Evolutionary conservation across 2,329 filamentous ascomycete genomes (phyloP), one percentile per base, ranked within the genome.

Genomic region (Xylariaceae sp.): DNA sequence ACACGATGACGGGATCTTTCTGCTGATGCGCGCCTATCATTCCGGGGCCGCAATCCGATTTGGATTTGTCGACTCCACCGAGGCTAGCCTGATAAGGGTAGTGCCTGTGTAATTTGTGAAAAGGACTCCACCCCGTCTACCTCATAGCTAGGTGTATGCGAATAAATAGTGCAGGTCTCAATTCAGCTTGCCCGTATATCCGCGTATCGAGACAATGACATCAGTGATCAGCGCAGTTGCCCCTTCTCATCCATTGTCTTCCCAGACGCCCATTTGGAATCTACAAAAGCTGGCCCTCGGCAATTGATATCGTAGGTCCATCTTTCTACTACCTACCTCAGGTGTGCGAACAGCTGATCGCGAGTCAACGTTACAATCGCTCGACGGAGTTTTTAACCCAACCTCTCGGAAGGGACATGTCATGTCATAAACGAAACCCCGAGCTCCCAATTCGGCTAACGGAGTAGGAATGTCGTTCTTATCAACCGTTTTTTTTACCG

Each of bases 391-490:
- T 45, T n/a, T 8, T 4, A 10, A 45, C 44, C n/a, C 44, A 45
- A 45, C 44, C 44, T 45, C 44, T 7, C 6, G 11, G n/a, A 15
- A 45, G 18, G 18, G n/a, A 55, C 42, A 49, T 37, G 58, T 62
- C 0, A 66, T 69, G 61, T 68, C 64, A 30, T 67, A 50, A 42
- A 30, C 23, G 23, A 57, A 64, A 30, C 63, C 62, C 49, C 66
- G 68, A 13, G 68, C 48, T 2, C 66, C 68, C 10, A 59, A 68
- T 54, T 65, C 59, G 15, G 64, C 49, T 49, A 69, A 66, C 35
- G 68, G 53, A 51, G 55, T 42, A 51, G 6, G 58, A 64, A 9
- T 67, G 61, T 52, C 5, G n/a, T 48, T 15, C 68, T 42, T 42
- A 42, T 42, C 37, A 42, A 42, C 11, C 9, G 37, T 42, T 42